phyloP scores from a whole-genome alignment of 106 monocot genomes.

The Dioscorea alata region DNA sequence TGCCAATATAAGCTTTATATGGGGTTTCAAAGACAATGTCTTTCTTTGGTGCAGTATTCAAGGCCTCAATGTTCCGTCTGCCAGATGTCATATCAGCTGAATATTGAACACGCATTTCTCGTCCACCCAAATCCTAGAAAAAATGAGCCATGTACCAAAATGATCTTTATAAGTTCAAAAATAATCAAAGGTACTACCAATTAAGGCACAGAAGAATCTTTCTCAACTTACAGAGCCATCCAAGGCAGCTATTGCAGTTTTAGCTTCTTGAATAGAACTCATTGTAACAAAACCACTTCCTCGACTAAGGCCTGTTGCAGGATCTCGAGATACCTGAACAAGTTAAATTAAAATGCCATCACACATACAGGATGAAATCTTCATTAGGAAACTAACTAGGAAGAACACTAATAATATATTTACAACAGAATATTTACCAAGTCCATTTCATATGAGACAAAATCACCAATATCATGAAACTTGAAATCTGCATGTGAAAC shows the following conservation, averaged over 20 bases:
- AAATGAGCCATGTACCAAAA: not conserved
- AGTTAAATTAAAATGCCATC: not conserved
- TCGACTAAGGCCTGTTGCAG: conserved; percentile 52
- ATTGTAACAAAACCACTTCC: conserved; percentile 77
- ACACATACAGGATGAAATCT: not conserved
- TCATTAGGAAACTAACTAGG: not conserved
- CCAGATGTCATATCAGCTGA: conserved; percentile 57
- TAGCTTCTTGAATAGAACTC: conserved; percentile 63
- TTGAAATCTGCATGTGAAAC: not conserved
- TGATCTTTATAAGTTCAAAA: not conserved
- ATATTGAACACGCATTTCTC: conserved; percentile 77
- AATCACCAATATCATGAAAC: not conserved
- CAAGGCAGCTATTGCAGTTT: conserved; percentile 53
- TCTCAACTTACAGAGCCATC: conserved; percentile 69
- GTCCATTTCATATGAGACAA: not conserved
- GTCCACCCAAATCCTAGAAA: conserved; percentile 61
- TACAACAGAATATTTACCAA: not conserved
- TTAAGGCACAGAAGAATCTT: not conserved
- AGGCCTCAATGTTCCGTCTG: conserved; percentile 34
- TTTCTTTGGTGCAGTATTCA: conserved; percentile 46
- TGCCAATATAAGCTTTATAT: conserved; percentile 75
- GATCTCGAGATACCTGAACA: conserved; percentile 61
- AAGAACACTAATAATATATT: not conserved
- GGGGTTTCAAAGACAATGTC: conserved; percentile 65
- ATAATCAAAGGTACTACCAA: not conserved